phyloP scores from a whole-genome alignment of 768 basidiomycete species.

The Pleurotus sapidus region DNA sequence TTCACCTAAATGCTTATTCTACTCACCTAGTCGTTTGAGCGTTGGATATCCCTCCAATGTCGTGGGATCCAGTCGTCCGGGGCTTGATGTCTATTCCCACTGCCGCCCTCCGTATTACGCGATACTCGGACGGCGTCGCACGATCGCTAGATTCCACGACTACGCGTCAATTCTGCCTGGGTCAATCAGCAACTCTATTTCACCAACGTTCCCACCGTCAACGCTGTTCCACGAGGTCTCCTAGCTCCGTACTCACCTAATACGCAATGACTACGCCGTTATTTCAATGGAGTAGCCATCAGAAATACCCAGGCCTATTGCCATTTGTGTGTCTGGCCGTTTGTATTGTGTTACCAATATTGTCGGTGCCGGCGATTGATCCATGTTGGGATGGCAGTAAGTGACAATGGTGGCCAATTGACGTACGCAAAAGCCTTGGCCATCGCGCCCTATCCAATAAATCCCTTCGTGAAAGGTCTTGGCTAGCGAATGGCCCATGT shows the following conservation, averaged over 20 bases:
- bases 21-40: background rate
- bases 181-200: conserved; percentile 6
- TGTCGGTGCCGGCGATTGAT: background rate
- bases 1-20: too few species aligned
- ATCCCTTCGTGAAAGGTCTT: background rate
- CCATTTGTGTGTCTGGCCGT: too few species aligned
- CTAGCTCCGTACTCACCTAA: background rate
- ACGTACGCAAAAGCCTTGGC: background rate
- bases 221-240: conserved; percentile 2
- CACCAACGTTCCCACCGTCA: background rate
- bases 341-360: background rate
- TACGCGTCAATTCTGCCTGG: background rate
- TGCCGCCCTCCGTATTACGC: conserved; percentile 2
- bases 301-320: too few species aligned
- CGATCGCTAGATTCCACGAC: background rate
- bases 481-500: background rate
- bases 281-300: background rate
- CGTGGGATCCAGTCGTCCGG: background rate
- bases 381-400: background rate
- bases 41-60: too few species aligned
- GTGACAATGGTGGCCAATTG: background rate
- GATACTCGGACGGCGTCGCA: conserved; percentile 5
- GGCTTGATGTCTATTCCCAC: background rate
- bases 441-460: background rate
- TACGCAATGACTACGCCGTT: background rate